Base-by-base conservation (phyloP, 805 yeast genomes). In the Yarrowia sp. region DNA sequence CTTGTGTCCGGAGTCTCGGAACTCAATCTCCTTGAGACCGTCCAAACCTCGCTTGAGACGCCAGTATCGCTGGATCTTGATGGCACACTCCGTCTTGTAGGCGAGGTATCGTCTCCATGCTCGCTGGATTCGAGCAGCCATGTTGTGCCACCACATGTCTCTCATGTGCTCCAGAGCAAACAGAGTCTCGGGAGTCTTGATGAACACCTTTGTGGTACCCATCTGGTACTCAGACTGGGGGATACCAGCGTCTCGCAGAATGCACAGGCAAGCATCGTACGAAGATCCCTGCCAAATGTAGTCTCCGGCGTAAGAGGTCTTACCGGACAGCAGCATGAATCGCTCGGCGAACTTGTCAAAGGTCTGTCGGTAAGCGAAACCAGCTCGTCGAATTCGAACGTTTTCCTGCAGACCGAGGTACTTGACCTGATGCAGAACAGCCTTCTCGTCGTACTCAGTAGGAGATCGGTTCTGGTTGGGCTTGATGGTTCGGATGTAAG, bases 51-150 rank as follows among this genome's bases (percentile, higher is more conserved):
- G 85, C 72, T 86, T 84, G 67, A 84, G 87, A 75, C 95, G 85
- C 88, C 96, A 90, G 55, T 89, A 86, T 67, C 87, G 83, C 77
- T 92, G 98, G 47, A 91, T 85, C 63, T 81, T 83, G 66, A 83
- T 85, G 1, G 97, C 98, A 28, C 96, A 92, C 71, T 90, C 96
- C 65, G 87, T 88, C 78, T 92, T 87, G 73, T 90, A 83, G 75
- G 86, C 86, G 67, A 86, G 78, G 73, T 88, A 90, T 71, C 90
- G 81, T 79, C 99, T 84, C 90, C 98, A 92, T 3, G 99, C 98
- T 69, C 98, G 85, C 80, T 95, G 99, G 70, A 95, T 93, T 71
- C 96, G 85, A 3, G 96, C 92, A 4, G 99, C 99, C 96, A 95
- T 95, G 71, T 90, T 90, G 73, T 91, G 93, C 98, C 99, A 95